Base-by-base conservation (phyloP, 2,329 filamentous ascomycete genomes). In the Neonectria hederae region DNA sequence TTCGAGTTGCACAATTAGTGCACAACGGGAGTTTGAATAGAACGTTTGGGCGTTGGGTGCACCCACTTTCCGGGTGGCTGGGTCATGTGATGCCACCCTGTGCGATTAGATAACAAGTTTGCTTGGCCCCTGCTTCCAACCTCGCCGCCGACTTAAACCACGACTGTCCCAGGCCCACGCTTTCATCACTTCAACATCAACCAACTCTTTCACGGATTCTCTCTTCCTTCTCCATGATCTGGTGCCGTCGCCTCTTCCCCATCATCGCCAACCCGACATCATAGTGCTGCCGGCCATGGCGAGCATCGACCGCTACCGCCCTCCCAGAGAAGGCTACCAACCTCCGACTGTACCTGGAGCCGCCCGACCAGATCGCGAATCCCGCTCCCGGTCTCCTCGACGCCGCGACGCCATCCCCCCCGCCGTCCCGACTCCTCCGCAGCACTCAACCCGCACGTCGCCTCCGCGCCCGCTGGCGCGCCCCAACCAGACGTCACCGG, bases 401-500 rank as follows among this genome's bases (percentile, higher is more conserved):
- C 81, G 82, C 67, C 83, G 83, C 72, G 84, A 87, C 65, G 38
- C 64, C 9, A 82, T 90, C 19, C 88, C 88, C 51, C 88, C 88
- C 11, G 85, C 87, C 24, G 87, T 83, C 38, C 88, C 88, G 43
- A 89, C 88, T 17, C 88, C 88, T 62, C 88, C 88, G 3, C 83
- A 84, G 42, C 81, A 84, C 55, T 84, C 83, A 43, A 83, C 84
- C 54, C 82, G 84, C 67, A 85, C 83, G 8, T 89, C 86, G 48
- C 86, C 86, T 10, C 85, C 86, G 22, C 83, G 82, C 49, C 80
- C 83, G 10, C 80, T 80, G 53, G 81, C 78, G 57, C 80, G 77
- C 62, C 77, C 79, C 48, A 78, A 77, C 70, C 80, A 81, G 56
- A 78, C 78, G 17, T 84, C 84, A 24, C 82, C 84, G 13, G 72